phyloP scores from a whole-genome alignment of 225 moss, liverwort and hornwort species.

The Marchantia polymorpha region DNA sequence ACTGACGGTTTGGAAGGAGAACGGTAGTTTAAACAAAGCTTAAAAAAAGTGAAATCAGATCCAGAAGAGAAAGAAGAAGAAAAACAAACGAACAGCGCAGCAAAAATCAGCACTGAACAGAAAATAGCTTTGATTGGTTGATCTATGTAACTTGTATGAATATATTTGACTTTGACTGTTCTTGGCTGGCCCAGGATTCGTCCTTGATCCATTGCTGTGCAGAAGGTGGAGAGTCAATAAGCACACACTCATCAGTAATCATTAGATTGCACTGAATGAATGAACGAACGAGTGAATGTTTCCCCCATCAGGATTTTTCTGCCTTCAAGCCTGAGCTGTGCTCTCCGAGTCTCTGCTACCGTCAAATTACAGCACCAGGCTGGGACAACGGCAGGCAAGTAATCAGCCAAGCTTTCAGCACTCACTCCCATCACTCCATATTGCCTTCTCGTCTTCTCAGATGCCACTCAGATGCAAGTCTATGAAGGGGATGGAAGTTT shows the following conservation, averaged over 20 bases:
- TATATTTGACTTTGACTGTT: not conserved
- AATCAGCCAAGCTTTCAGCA: not conserved
- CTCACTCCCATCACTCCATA: too few relatives aligned
- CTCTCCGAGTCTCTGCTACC: not conserved
- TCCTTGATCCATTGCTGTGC: conserved; percentile 24
- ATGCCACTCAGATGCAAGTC: not conserved
- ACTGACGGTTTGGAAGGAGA: not conserved
- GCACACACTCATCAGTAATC: not conserved
- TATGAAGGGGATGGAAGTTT: not conserved
- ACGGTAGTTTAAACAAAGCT: not conserved
- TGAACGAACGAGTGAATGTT: not conserved
- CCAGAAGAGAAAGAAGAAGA: not conserved
- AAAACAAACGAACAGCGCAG: not conserved
- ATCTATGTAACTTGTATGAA: conserved; percentile 13
- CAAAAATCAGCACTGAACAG: not conserved
- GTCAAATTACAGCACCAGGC: not conserved
- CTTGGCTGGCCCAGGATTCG: conserved; percentile 17
- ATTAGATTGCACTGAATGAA: not conserved
- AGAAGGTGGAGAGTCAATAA: not conserved
- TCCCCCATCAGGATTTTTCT: not conserved
- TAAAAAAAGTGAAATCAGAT: not conserved
- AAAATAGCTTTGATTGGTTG: conserved; percentile 1
- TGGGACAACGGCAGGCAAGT: not conserved
- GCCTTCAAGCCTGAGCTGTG: too few relatives aligned
- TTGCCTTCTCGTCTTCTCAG: not conserved